These are phyloP conservation scores for Zymoseptoria pseudotritici DNA, from an alignment of 2,329 filamentous ascomycete genomes.

Conservation along the genomic window DNA sequence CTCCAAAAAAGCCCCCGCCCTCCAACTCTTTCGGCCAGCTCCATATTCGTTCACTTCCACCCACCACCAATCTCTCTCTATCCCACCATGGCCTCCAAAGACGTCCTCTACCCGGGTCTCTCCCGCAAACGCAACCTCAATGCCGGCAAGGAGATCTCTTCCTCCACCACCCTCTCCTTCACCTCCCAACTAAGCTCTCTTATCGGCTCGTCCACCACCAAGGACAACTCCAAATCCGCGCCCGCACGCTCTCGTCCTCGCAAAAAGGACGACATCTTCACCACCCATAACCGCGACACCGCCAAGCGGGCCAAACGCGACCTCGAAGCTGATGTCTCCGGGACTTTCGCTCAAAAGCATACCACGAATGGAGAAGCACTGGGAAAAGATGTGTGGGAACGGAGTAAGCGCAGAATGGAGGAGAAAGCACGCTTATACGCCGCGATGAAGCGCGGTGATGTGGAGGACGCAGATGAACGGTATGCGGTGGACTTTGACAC, in stretches of 20 bases:
- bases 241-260: constrained; percentile 47
- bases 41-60: neutral
- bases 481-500: constrained; percentile 84
- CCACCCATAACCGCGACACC: constrained; percentile 54
- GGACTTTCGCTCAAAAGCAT: constrained; percentile 55
- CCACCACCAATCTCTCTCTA: neutral
- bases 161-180: constrained; percentile 72
- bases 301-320: constrained; percentile 57
- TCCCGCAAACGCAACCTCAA: constrained; percentile 56
- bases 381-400: constrained; percentile 51
- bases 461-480: constrained; percentile 55
- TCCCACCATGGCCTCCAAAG: constrained; percentile 31
- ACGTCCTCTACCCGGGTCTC: constrained; percentile 69
- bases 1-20: neutral
- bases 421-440: constrained; percentile 84
- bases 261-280: constrained; percentile 64
- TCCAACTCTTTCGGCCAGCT: neutral
- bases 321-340: constrained; percentile 47
- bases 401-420: constrained; percentile 74
- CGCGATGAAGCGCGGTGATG: constrained; percentile 81
- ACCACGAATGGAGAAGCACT: constrained; percentile 55
- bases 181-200: constrained; percentile 79
- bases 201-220: constrained; percentile 49
- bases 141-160: constrained; percentile 57
- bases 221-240: constrained; percentile 31